Base-by-base conservation (phyloP, 768 basidiomycete genomes). In the Tremella mesenterica region DNA sequence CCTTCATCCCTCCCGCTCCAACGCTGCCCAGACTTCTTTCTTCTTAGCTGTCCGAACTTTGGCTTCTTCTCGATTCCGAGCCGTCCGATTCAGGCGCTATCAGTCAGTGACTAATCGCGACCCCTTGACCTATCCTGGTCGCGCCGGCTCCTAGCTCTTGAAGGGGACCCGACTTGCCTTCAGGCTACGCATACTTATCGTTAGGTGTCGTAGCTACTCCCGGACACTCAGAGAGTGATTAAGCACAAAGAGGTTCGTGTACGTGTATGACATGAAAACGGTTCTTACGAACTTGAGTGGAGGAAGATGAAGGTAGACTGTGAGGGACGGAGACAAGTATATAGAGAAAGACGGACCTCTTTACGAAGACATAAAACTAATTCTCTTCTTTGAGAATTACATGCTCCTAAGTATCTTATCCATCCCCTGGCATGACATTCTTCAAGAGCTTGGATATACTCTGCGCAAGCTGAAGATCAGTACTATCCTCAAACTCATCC, bases 341-440 rank as follows among this genome's bases (percentile, higher is more conserved):
- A 28, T 50, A n/a, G n/a, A n/a, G n/a, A n/a, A n/a, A n/a, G n/a
- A n/a, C n/a, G n/a, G n/a, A 67, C 70, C 67, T 72, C 71, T 62
- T 69, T 53, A 33, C 69, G 41, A 25, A 72, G 43, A 56, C 71
- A 72, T 54, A 64, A 47, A 2, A 51, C 58, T 43, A 72, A 45
- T 10, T 62, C 66, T 5, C 53, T 43, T 41, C 67, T 66, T 30
- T 65, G 54, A 10, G 48, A 52, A 47, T 72, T 72, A 51, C 71
- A 72, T 41, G 27, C 63, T 23, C 71, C 71, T 6, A 52, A 28
- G 9, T 58, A 57, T 38, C 53, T 56, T 27, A 70, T 31, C 46
- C 69, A 38, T 0, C 71, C 71, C 43, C 56, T 46, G 30, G 65
- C 63, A 41, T 72, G 71, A 60, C 71, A 72, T 33, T 57, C 61